phyloP scores from a whole-genome alignment of 2,329 filamentous ascomycete species.

The Verticillium nubilum region DNA sequence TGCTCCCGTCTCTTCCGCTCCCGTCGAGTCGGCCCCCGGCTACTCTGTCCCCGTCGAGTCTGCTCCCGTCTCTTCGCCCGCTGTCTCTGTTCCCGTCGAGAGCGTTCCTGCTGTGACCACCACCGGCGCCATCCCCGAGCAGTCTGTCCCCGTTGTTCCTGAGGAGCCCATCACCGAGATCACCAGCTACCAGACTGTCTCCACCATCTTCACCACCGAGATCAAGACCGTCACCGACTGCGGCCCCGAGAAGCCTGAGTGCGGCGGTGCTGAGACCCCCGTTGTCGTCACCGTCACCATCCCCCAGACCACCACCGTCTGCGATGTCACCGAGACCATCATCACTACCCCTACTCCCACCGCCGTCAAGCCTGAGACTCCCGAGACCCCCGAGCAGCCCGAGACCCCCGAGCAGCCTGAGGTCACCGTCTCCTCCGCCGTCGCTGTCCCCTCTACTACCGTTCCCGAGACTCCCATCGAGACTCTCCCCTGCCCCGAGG shows the following conservation, averaged over 20 bases:
- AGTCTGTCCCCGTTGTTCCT: constrained; percentile 9
- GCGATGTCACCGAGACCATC: constrained; percentile 53
- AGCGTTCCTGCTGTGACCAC: constrained; percentile 9
- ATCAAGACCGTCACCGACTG: constrained; percentile 46
- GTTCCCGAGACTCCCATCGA: constrained; percentile 29
- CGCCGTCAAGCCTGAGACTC: constrained; percentile 12
- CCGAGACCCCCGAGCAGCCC: background rate
- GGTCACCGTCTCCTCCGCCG: constrained; percentile 19
- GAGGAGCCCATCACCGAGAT: constrained; percentile 11
- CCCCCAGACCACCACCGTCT: constrained; percentile 54
- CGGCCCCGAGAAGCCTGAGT: constrained; percentile 39
- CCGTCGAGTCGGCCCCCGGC: constrained; percentile 13
- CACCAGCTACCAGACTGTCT: constrained; percentile 38
- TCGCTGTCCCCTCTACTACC: constrained; percentile 25
- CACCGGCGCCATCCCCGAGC: constrained; percentile 12
- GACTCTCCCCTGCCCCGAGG: constrained; percentile 55
- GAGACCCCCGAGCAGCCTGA: constrained; percentile 5
- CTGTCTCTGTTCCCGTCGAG: constrained; percentile 4
- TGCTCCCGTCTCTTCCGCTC: constrained; percentile 8
- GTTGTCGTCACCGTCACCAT: constrained; percentile 48
- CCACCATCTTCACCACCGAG: constrained; percentile 45
- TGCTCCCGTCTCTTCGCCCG: constrained; percentile 6
- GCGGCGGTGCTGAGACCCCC: constrained; percentile 27
- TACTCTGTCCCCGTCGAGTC: constrained; percentile 6
- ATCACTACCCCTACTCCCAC: constrained; percentile 30